Percentiles rank a stretch among this genome's conserved stretches.
Evolutionary conservation across 306 rosid species (phyloP).

Genomic region (Morella rubra): DNA sequence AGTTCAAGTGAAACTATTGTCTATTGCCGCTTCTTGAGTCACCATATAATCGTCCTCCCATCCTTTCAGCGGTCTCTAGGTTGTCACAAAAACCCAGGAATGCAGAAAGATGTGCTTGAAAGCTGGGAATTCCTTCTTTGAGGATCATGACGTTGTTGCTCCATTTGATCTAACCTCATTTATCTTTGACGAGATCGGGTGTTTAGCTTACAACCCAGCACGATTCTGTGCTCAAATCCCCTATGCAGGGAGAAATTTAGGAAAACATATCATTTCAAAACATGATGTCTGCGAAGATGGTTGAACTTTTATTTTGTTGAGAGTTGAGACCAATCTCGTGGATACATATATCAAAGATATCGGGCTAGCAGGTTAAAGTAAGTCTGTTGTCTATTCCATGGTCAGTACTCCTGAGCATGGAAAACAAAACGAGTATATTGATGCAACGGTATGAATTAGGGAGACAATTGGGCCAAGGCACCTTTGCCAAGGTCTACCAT

Average conservation of each 20-base stretch:
- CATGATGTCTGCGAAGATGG: conserved; percentile 69
- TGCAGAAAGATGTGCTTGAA: conserved; percentile 94
- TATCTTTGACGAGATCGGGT: conserved; percentile 48
- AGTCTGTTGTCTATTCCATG: conserved; percentile 15
- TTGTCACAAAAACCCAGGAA: conserved; percentile 59
- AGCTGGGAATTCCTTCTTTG: conserved; percentile 45
- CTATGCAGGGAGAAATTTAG: conserved; percentile 32
- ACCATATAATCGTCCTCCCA: not conserved
- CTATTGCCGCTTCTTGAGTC: conserved; percentile 16
- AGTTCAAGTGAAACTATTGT: conserved; percentile 18
- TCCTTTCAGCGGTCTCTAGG: conserved; percentile 30
- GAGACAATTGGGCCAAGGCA: conserved; percentile 89
- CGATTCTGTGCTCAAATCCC: conserved; percentile 35
- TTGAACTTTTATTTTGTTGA: conserved; percentile 43
- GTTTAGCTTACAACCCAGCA: conserved; percentile 33
- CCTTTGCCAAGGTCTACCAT: conserved; percentile 94
- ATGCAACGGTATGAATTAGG: conserved; percentile 86
- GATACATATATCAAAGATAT: conserved; percentile 18
- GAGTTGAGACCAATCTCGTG: conserved; percentile 22
- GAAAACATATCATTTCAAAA: conserved; percentile 37
- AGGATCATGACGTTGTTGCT: conserved; percentile 41
- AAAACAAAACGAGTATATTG: conserved; percentile 64
- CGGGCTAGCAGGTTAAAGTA: conserved; percentile 26
- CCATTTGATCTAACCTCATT: conserved; percentile 42
- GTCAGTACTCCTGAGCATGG: conserved; percentile 45